Evolutionary conservation across 805 yeast species (phyloP), one percentile per base, ranked within the genome.

Genomic region (Kuraishia cidri): DNA sequence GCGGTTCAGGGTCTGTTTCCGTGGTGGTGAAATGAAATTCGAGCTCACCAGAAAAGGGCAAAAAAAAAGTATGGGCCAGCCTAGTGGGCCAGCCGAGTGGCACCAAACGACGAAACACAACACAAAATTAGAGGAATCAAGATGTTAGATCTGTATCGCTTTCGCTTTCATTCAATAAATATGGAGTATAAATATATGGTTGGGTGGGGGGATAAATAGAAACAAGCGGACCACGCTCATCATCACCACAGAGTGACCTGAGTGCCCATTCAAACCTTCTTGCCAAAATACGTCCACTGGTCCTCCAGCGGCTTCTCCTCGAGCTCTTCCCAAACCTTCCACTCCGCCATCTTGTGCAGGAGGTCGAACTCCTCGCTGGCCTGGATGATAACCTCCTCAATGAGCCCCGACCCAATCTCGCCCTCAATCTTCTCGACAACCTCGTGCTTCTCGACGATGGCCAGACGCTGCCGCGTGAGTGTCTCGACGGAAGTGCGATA

Each of bases 281-380:
- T 78, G 19, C 85, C 87, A 52, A 77, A 80, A 58, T 79, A 79
- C 28, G 72, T 75, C 95, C 95, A 84, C 56, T 82, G 92, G 58
- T 79, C 94, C 15, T 72, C 77, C 43, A 77, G 64, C 10, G 94
- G 88, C 55, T 77, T 69, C 54, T 81, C 94, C 54, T 75, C 84
- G 38, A 84, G 69, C 41, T 76, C 83, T 46, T 80, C 87, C 95
- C 94, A 85, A 25, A 55, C 66, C 55, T 79, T 76, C 70, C 79
- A 71, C 40, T 68, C 72, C 31, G 79, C 78, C 65, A 85, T 62
- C 52, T 77, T 69, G 47, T 72, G 61, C 31, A 83, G 78, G 45
- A 85, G 67, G 35, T 66, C 68, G 46, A 73, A 72, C 60, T 85
- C 95, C 38, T 83, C 92, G 45, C 77, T 71, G 11, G 94, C 94